These are phyloP conservation scores for Nothophoma quercina DNA, from an alignment of 2,329 filamentous ascomycete genomes.

Conservation along the genomic window DNA sequence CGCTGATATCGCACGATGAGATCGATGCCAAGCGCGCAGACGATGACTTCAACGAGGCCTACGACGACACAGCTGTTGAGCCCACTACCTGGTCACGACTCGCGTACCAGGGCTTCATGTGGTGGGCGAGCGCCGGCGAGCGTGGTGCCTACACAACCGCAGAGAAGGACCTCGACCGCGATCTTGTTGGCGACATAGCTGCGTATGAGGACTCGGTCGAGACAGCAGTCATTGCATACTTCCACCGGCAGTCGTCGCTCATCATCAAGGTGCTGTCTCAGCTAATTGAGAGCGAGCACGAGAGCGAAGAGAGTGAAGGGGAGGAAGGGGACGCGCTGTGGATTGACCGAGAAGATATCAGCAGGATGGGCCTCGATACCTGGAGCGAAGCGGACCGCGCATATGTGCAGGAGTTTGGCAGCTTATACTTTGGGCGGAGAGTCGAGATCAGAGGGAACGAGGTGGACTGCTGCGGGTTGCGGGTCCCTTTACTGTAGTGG, in stretches of 20 bases:
- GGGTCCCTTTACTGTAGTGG: slow-evolving; percentile 55
- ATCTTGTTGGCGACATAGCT: slow-evolving; percentile 53
- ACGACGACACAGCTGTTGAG: slow-evolving; percentile 58
- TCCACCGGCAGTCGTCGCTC: slow-evolving; percentile 75
- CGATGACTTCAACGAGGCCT: slow-evolving; percentile 46
- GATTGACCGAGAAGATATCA: slow-evolving; percentile 70
- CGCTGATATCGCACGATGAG: slow-evolving; percentile 32
- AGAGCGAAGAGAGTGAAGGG: slow-evolving; percentile 48
- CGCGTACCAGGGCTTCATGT: slow-evolving; percentile 84
- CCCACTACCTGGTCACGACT: slow-evolving; percentile 72
- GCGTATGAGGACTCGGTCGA: slow-evolving; percentile 62
- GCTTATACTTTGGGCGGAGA: slow-evolving; percentile 70
- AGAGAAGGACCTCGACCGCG: slow-evolving; percentile 60
- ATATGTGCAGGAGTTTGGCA: slow-evolving; percentile 70
- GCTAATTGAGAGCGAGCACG: slow-evolving; percentile 62
- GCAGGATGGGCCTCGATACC: slow-evolving; percentile 76
- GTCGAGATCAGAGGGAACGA: slow-evolving; percentile 71
- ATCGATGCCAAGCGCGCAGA: slow-evolving; percentile 39
- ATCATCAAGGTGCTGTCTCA: slow-evolving; percentile 69
- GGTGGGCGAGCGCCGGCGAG: slow-evolving; percentile 88
- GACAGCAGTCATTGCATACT: slow-evolving; percentile 79
- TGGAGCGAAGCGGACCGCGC: slow-evolving; percentile 76
- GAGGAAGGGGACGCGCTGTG: slow-evolving; percentile 52
- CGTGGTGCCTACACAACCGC: slow-evolving; percentile 64
- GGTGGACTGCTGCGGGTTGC: slow-evolving; percentile 77